Conservation (phyloP, 768 basidiomycete species). For the Sistotremastrum niveocremeum region DNA sequence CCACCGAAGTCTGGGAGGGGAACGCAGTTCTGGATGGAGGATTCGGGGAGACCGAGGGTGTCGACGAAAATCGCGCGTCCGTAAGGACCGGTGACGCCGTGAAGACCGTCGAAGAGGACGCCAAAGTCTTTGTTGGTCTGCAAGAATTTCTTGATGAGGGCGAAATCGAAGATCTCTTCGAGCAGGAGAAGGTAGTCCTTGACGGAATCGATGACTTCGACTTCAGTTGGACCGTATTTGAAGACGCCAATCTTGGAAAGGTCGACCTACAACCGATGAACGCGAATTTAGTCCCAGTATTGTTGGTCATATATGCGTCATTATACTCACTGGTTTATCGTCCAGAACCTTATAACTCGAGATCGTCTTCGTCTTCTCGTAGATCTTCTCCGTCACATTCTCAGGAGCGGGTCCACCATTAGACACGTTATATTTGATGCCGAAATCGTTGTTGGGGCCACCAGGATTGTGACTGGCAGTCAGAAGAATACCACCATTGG, state of each 20-base stretch:
- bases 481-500: slow-evolving; percentile 90
- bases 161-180: slow-evolving; percentile 87
- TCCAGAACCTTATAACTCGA: slow-evolving; percentile 75
- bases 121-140: slow-evolving; percentile 55
- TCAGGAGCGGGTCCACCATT: slow-evolving; percentile 98
- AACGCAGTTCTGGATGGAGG: slow-evolving; percentile 79
- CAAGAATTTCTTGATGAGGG: slow-evolving; percentile 83
- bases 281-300: slow-evolving; percentile 3
- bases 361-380: slow-evolving; percentile 81
- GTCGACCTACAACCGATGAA: slow-evolving; percentile 42
- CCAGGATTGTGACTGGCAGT: slow-evolving; percentile 98
- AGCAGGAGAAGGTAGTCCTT: slow-evolving; percentile 76
- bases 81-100: slow-evolving; percentile 97
- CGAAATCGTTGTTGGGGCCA: slow-evolving; percentile 96
- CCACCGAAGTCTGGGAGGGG: slow-evolving; percentile 95
- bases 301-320: neutral
- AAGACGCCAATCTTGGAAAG: slow-evolving; percentile 70
- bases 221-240: slow-evolving; percentile 68
- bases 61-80: slow-evolving; percentile 78
- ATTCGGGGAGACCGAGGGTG: slow-evolving; percentile 64
- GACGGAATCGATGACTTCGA: slow-evolving; percentile 91
- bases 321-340: slow-evolving; percentile 46
- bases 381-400: slow-evolving; percentile 91
- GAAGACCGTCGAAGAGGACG: slow-evolving; percentile 90
- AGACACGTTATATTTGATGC: slow-evolving; percentile 97